phyloP scores from a whole-genome alignment of 2,329 filamentous ascomycete species.

The Penicillium sp. region DNA sequence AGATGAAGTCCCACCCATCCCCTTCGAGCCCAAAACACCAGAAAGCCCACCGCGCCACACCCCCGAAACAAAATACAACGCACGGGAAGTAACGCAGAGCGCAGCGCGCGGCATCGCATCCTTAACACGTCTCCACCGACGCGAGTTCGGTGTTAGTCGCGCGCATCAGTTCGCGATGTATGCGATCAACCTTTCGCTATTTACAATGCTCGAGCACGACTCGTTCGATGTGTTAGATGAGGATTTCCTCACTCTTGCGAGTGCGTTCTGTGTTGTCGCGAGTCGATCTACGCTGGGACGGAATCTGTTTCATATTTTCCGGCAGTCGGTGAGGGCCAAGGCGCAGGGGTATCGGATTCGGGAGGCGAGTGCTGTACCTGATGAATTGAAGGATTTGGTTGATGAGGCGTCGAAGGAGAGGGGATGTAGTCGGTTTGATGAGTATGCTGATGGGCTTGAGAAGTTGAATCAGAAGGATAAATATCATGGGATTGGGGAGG shows the following conservation, averaged over 20 bases:
- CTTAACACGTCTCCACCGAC: conserved; percentile 31
- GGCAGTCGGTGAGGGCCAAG: conserved; percentile 33
- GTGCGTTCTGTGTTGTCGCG: conserved; percentile 35
- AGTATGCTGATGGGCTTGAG: conserved; percentile 34
- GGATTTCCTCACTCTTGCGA: conserved; percentile 36
- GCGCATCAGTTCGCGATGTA: conserved; percentile 41
- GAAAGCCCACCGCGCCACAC: conserved; percentile 27
- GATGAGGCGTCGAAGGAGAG: conserved; percentile 24
- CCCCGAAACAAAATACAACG: conserved; percentile 22
- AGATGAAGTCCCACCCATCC: conserved; percentile 13
- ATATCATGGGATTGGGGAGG: conserved; percentile 26
- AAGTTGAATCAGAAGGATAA: conserved; percentile 35
- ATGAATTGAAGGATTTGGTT: conserved; percentile 35
- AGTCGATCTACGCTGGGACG: conserved; percentile 34
- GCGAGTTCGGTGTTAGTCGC: conserved; percentile 35
- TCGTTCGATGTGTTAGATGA: conserved; percentile 34
- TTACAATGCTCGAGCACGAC: conserved; percentile 31
- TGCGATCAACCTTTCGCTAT: conserved; percentile 39
- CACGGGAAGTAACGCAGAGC: conserved; percentile 23
- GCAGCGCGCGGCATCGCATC: conserved; percentile 33
- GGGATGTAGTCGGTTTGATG: conserved; percentile 27
- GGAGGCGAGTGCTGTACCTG: conserved; percentile 20
- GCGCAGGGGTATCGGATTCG: conserved; percentile 32
- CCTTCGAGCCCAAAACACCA: conserved; percentile 28
- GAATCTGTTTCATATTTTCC: conserved; percentile 38